Percentiles rank a stretch among this genome's conserved stretches.
These are phyloP conservation scores for Avena insularis DNA, from an alignment of 176 grass and related monocot species.

Conservation along the genomic window DNA sequence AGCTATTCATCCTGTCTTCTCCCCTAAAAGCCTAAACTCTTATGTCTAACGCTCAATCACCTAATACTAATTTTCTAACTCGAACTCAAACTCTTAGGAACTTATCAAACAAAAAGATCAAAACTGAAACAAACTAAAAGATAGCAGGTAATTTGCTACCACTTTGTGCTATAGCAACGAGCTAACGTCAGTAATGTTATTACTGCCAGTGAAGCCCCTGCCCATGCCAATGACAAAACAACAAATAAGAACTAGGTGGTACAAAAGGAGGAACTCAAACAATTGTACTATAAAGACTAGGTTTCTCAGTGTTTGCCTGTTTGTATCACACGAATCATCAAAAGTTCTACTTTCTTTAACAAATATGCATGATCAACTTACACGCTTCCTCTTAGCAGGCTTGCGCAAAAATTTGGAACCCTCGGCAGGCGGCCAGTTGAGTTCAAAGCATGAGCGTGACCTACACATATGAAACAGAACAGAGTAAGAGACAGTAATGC, in stretches of 20 bases:
- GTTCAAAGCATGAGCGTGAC: slow-evolving; percentile 75
- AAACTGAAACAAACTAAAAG: slow-evolving; percentile 1
- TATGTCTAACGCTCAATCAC: neutral
- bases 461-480: slow-evolving; percentile 47
- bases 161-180: neutral
- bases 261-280: slow-evolving; percentile 12
- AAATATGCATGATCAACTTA: slow-evolving; percentile 54
- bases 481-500: slow-evolving; percentile 29
- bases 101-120: neutral
- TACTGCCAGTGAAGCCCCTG: neutral
- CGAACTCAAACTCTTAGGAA: neutral
- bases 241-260: neutral
- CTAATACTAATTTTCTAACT: neutral
- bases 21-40: neutral
- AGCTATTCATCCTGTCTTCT: neutral
- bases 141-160: neutral
- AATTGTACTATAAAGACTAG: neutral
- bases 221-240: slow-evolving; percentile 10
- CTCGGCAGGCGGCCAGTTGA: slow-evolving; percentile 71
- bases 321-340: neutral
- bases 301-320: neutral
- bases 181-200: neutral
- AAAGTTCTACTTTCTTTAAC: neutral
- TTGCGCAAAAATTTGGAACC: slow-evolving; percentile 77
- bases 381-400: slow-evolving; percentile 79